phyloP scores from a whole-genome alignment of 164 flowering plant genomes.

The Stephania cephalantha region DNA sequence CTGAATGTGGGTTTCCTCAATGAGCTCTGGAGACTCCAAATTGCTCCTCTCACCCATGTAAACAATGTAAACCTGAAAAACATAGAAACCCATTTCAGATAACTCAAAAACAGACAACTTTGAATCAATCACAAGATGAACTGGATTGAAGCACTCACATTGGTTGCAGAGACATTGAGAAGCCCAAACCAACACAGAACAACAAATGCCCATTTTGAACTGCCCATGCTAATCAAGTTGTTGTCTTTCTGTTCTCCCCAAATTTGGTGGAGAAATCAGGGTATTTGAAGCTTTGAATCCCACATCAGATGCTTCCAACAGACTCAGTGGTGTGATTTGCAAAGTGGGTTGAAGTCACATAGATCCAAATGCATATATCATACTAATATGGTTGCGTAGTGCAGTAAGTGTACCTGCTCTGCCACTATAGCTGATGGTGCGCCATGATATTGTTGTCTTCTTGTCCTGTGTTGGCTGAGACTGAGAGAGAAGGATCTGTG shows the following conservation, averaged over 20 bases:
- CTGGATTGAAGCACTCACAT: slow-evolving; percentile 11
- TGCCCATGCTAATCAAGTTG: background rate
- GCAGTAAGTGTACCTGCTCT: slow-evolving; percentile 13
- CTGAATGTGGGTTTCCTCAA: slow-evolving; percentile 31
- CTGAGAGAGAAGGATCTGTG: too few species aligned
- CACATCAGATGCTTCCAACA: background rate
- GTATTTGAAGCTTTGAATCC: too few species aligned
- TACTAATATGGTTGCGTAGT: too few species aligned
- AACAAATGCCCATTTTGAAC: background rate
- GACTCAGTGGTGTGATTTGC: background rate
- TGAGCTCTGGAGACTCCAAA: slow-evolving; percentile 22
- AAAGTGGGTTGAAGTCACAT: background rate
- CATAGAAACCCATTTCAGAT: slow-evolving; percentile 1
- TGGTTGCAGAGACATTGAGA: slow-evolving; percentile 11
- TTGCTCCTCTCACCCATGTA: slow-evolving; percentile 33
- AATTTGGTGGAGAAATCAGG: background rate
- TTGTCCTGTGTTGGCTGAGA: too few species aligned
- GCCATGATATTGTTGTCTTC: background rate
- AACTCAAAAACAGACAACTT: background rate
- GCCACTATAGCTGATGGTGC: slow-evolving; percentile 4
- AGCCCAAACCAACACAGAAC: slow-evolving; percentile 5
- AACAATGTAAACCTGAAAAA: slow-evolving; percentile 37
- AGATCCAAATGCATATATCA: background rate
- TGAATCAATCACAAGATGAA: background rate
- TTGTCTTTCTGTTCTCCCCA: background rate